A percentile compares a stretch with the other conserved stretches of the same genome.
Conservation (phyloP, 768 basidiomycete species). For the Scleroderma bovista region DNA sequence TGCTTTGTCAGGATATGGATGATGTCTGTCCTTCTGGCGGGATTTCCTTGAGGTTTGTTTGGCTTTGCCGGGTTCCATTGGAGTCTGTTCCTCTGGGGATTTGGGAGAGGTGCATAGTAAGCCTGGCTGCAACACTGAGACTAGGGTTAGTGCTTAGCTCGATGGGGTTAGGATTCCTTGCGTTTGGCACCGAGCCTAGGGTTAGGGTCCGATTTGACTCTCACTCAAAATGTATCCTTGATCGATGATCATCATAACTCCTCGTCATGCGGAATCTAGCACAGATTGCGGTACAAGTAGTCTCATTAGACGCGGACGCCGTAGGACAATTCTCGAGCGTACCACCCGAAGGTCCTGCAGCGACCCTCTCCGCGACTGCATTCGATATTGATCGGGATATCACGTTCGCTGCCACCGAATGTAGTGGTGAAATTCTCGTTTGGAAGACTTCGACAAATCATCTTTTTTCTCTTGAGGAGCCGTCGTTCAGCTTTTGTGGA, state of each 20-base stretch:
- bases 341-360: slow-evolving; percentile 17
- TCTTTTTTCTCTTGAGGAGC: slow-evolving; percentile 7
- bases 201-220: slow-evolving; percentile 9
- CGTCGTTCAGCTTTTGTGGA: slow-evolving; percentile 18
- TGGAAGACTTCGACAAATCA: slow-evolving; percentile 37
- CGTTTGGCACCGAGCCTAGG: no score
- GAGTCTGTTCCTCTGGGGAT: no score
- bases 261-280: slow-evolving; percentile 53
- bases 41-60: not conserved
- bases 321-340: slow-evolving; percentile 9
- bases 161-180: no score
- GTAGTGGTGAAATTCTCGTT: slow-evolving; percentile 51
- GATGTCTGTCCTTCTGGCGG: not conserved
- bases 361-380: slow-evolving; percentile 41
- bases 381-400: slow-evolving; percentile 62
- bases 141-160: slow-evolving; percentile 16
- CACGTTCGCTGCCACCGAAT: slow-evolving; percentile 56
- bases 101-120: no score
- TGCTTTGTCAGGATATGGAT: slow-evolving; percentile 8
- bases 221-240: not conserved
- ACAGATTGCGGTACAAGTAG: slow-evolving; percentile 30
- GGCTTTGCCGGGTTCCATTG: not conserved
- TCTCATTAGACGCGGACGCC: slow-evolving; percentile 11
- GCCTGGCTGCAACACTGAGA: slow-evolving; percentile 2
- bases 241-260: not conserved